Evolutionary conservation across 805 yeast species (phyloP), one percentile per base, ranked within the genome.

Genomic region (Isabelozyma gotoi): DNA sequence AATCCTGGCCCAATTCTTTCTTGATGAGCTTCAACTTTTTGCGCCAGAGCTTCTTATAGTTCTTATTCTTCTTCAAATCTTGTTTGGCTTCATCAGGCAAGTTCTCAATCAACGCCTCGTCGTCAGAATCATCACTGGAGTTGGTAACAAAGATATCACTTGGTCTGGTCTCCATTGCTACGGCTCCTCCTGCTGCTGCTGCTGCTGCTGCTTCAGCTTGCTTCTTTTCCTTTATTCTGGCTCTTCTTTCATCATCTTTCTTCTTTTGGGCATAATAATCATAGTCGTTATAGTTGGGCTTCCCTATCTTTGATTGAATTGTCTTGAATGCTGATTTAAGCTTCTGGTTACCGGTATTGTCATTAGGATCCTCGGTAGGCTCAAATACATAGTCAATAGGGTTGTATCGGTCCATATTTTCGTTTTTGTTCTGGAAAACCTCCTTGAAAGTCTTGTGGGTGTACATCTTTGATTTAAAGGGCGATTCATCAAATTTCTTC

Each of bases 361-460:
- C 38, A 48, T 51, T 12, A 5, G 29, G 14, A 7, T 37, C 36
- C 17, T 49, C 58, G 0, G 58, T 52, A 18, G 57, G 62, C 31
- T 65, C 63, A 48, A 72, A 72, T 5, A 72, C 76, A 33, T 57
- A 51, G 42, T 69, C 74, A 48, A 65, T 65, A 2, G 77, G 77
- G 43, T 67, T 71, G 39, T 65, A 63, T 34, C 53, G 55, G 31
- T 55, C 62, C 29, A 49, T 47, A 15, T 52, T 55, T 39, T 67
- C 71, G 5, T 64, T 61, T 18, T 54, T 53, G 33, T 64, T 63
- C 11, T 49, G 48, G 44, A 71, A 71, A 3, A 71, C 73, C 5
- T 70, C 70, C 18, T 52, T 46, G 47, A 70, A 68, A 1, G 74
- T 70, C 41, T 63, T 64, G 44, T 69, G 75, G 1, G 73, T 65